These are phyloP conservation scores for Earliella scabrosa DNA, from an alignment of 1,284 basidiomycete genomes.

Conservation along the genomic window DNA sequence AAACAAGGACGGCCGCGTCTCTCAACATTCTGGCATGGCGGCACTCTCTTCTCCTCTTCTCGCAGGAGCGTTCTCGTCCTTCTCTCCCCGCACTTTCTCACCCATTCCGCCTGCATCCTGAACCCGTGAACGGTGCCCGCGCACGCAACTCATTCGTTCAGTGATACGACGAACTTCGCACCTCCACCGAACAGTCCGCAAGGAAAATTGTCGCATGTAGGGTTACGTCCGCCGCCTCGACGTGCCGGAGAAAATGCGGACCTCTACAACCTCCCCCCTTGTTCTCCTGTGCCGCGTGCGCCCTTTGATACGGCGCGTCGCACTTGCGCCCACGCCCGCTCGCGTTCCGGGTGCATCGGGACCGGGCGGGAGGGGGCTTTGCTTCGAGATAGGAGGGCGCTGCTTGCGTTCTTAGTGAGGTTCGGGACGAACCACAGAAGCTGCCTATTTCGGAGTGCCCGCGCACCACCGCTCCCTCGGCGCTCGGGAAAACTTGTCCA, in stretches of 20 bases:
- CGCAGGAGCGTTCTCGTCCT: not conserved
- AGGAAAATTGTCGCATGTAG: conserved; percentile 7
- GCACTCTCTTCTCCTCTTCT: not conserved
- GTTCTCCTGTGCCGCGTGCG: not conserved
- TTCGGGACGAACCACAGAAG: conserved; percentile 13
- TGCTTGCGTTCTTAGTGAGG: not conserved
- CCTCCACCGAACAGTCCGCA: not conserved
- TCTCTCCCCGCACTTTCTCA: not conserved
- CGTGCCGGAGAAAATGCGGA: conserved; percentile 17
- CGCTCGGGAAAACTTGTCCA: conserved; percentile 7
- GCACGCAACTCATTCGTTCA: too few species aligned
- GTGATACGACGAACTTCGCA: not conserved
- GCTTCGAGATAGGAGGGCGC: not conserved
- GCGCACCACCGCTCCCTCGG: not conserved
- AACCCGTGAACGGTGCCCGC: not conserved
- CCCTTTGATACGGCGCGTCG: not conserved
- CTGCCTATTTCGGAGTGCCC: conserved; percentile 10
- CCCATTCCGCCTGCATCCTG: not conserved
- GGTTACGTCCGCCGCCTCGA: not conserved
- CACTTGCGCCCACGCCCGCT: not conserved
- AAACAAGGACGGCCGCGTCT: not conserved
- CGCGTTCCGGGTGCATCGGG: not conserved
- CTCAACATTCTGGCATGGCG: not conserved
- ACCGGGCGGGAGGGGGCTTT: not conserved
- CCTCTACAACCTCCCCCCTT: not conserved